A percentile compares a stretch with the other conserved stretches of the same genome.
These are phyloP conservation scores for Populus trichocarpa DNA, from an alignment of 441 rosid species.

Conservation along the genomic window DNA sequence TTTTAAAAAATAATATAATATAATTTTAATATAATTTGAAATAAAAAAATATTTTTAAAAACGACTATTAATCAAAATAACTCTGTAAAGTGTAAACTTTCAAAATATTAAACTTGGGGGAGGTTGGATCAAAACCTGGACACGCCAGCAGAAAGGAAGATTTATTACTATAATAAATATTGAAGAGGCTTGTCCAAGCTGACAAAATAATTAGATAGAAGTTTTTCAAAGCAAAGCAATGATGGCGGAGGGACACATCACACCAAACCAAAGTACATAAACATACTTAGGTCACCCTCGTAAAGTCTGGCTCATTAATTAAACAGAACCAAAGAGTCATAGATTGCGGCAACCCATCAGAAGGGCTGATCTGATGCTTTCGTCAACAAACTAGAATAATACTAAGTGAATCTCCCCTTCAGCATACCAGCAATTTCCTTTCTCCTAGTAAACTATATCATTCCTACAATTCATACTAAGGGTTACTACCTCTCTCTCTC, in stretches of 20 bases:
- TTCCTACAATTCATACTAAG: too few relatives aligned
- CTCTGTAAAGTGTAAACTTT: too few relatives aligned
- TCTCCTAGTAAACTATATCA: too few relatives aligned
- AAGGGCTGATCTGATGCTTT: conserved; percentile 4
- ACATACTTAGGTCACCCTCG: background rate
- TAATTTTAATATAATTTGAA: too few relatives aligned
- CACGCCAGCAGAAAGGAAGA: background rate
- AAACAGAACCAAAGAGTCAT: background rate
- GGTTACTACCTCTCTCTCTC: too few relatives aligned
- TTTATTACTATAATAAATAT: background rate
- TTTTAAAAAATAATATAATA: too few relatives aligned
- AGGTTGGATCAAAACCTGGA: background rate
- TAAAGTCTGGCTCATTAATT: background rate
- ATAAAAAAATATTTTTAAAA: too few relatives aligned
- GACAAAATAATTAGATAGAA: background rate
- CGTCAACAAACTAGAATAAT: background rate
- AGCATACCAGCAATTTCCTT: too few relatives aligned
- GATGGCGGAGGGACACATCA: too few relatives aligned
- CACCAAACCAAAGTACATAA: background rate
- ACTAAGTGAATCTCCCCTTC: too few relatives aligned
- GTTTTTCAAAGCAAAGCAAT: background rate
- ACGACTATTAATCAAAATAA: too few relatives aligned
- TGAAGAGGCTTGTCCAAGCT: background rate
- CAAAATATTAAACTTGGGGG: background rate
- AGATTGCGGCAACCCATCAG: background rate